phyloP scores from a whole-genome alignment of 306 rosid species.

The Vigna mungo region DNA sequence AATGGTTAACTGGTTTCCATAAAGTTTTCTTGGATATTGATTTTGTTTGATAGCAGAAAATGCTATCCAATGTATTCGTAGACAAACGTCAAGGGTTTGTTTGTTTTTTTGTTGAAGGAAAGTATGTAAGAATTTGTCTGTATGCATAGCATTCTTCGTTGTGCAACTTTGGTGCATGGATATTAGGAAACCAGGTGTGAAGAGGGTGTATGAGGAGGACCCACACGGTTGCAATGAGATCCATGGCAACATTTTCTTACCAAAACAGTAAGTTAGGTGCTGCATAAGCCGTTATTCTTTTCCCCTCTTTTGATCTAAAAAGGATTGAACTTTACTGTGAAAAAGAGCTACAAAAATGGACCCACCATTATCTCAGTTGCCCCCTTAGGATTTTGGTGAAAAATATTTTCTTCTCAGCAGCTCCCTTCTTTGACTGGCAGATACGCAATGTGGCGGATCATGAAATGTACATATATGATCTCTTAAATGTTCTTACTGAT shows the following conservation, averaged over 20 bases:
- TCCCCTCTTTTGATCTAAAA: constrained; percentile 44
- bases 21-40: not conserved
- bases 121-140: not conserved
- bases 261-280: constrained; percentile 41
- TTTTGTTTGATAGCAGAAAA: constrained; percentile 17
- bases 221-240: constrained; percentile 63
- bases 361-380: constrained; percentile 64
- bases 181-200: constrained; percentile 51
- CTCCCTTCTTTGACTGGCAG: constrained; percentile 53
- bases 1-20: constrained; percentile 39
- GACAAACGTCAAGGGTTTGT: constrained; percentile 18
- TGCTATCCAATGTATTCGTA: constrained; percentile 22
- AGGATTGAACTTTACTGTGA: constrained; percentile 33
- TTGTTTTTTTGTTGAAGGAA: not conserved
- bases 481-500: not conserved
- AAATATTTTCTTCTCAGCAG: constrained; percentile 9
- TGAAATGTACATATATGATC: constrained; percentile 13
- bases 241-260: constrained; percentile 34
- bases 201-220: constrained; percentile 52
- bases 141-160: constrained; percentile 33
- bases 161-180: constrained; percentile 40
- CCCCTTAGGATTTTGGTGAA: constrained; percentile 22
- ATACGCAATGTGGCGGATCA: not conserved
- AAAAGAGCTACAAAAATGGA: constrained; percentile 50
- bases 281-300: constrained; percentile 49